Base-by-base conservation (phyloP, 495 filamentous ascomycete genomes). In the Gamarada debralockiae region DNA sequence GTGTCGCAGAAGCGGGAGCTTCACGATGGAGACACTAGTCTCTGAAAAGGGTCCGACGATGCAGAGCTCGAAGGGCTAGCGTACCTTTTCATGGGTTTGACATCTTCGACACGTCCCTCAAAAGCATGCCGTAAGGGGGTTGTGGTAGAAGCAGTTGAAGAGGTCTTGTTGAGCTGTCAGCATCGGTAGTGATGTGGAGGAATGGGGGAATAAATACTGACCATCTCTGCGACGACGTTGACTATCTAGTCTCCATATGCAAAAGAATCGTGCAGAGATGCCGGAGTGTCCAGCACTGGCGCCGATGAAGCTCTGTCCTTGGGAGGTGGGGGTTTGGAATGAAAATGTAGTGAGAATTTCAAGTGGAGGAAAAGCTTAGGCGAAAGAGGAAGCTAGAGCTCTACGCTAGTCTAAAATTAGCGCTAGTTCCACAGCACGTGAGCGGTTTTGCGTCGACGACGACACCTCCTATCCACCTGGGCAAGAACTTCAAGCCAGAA, bases 21-120 rank as follows among this genome's bases (percentile, higher is more conserved):
- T 36, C 18, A 17, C 29, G 13, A 9, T 2, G 39, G 34, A 50
- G 18, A 21, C 15, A 15, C 14, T n/a, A 37, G 20, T n/a, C 9
- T 18, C 18, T 9, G 18, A 4, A 51, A 10, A 18, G 22, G 17
- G 20, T 14, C 4, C 38, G 37, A n/a, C 8, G 31, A 24, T 2
- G 27, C 27, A 22, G 38, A 27, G 38, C 23, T 39, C 51, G 48
- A 44, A 55, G 27, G 36, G 38, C 21, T 37, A 50, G 50, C 25
- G 74, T 85, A 97, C 93, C 82, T 87, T 71, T 97, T 97, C 36
- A 86, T 87, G 18, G 89, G 79, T 65, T 89, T 92, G 54, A 92
- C 81, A 56, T 95, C 90, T 44, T 95, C 86, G 21, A 90, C 81
- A 59, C 86, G 87, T 67, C 79, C 74, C 61, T 92, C 86, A 70